phyloP scores from a whole-genome alignment of 2,329 filamentous ascomycete species.

The Aspergillus fischeri region DNA sequence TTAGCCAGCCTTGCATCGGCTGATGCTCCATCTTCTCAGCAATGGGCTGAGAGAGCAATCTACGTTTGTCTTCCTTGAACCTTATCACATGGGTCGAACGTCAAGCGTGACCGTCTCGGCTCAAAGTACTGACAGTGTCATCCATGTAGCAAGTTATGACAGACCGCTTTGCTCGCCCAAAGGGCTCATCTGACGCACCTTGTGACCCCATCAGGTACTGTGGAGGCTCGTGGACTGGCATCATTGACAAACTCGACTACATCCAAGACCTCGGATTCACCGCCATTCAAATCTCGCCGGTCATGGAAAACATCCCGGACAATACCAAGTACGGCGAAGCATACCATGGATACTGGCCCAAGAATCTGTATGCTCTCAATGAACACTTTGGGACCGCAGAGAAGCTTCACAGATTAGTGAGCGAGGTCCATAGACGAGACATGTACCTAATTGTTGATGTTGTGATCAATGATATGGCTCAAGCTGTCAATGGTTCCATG shows the following conservation, averaged over 20 bases:
- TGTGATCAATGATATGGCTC: constrained; percentile 36
- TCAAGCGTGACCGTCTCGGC: not conserved
- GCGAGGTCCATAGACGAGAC: constrained; percentile 39
- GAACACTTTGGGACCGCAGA: constrained; percentile 43
- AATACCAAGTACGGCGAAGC: constrained; percentile 36
- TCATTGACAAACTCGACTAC: constrained; percentile 50
- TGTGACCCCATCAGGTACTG: constrained; percentile 46
- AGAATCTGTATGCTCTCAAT: constrained; percentile 45
- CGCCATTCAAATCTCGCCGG: constrained; percentile 37
- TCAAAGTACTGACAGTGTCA: not conserved
- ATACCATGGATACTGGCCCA: constrained; percentile 47
- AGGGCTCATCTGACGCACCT: constrained; percentile 30
- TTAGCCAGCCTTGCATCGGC: constrained; percentile 2
- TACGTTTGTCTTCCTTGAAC: constrained; percentile 31
- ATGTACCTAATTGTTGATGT: constrained; percentile 51
- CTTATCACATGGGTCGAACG: not conserved
- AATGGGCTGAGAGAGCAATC: constrained; percentile 54
- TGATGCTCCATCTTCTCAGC: constrained; percentile 2
- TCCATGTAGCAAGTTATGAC: constrained; percentile 48
- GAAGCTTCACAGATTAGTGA: constrained; percentile 42
- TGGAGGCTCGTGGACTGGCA: constrained; percentile 57
- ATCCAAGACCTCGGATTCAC: constrained; percentile 43
- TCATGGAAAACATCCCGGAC: constrained; percentile 32
- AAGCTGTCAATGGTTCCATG: constrained; percentile 9
- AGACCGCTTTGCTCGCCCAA: constrained; percentile 51